Evolutionary conservation across 345 rosid species (phyloP), one percentile per base, ranked within the genome.

Genomic region (Erysimum cheiranthoides): DNA sequence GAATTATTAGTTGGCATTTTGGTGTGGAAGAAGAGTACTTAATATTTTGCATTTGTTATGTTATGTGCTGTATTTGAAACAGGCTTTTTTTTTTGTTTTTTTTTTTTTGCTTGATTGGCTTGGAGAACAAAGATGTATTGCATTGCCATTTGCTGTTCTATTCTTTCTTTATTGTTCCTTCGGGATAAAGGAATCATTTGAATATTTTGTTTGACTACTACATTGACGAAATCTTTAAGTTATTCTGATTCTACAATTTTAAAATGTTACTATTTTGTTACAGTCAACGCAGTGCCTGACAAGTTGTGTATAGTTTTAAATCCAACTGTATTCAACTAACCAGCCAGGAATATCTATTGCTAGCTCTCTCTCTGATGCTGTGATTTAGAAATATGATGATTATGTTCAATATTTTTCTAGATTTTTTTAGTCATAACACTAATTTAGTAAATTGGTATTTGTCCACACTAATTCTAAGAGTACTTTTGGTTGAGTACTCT

Each of bases 91-190:
- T n/a, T n/a, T n/a, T n/a, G n/a, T n/a, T n/a, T n/a, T n/a, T n/a
- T n/a, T n/a, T n/a, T n/a, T 61, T 66, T 59, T 67, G 28, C 46
- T 74, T 74, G 51, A 28, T 73, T 74, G 73, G 34, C 47, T 10
- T 75, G 51, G 61, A 50, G 73, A 68, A 74, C 59, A 38, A 74
- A 51, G 4, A 39, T 66, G 66, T 74, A 66, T 57, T 36, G 32
- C 42, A 57, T n/a, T n/a, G n/a, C n/a, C n/a, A n/a, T 56, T 45
- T 74, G 10, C 5, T 65, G 17, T 64, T 45, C 21, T 62, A 21
- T 45, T 30, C n/a, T 52, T 34, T 12, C 45, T 27, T 12, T 34
- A 21, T 21, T 21, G 25, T 46, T 6, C 57, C 12, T 43, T 43
- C 10, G 13, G 42, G 12, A 32, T 18, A 51, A 35, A 45, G 30